Percentiles rank a stretch among this genome's conserved stretches.
These are phyloP conservation scores for Leishmania mexicana DNA, from an alignment of 208 protist genomes.

Conservation along the genomic window DNA sequence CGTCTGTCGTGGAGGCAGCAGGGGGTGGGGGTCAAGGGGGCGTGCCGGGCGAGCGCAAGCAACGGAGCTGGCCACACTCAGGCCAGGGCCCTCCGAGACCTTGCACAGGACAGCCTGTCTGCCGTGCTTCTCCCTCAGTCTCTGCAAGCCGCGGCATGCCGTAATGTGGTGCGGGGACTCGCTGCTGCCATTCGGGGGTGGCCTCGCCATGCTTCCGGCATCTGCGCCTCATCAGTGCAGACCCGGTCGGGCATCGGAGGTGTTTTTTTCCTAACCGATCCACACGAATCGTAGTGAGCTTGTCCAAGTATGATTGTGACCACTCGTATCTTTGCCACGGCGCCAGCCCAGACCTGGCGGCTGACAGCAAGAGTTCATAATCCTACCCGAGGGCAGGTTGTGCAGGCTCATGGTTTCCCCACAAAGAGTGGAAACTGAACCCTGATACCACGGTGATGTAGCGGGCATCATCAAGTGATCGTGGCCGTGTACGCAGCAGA, in stretches of 20 bases:
- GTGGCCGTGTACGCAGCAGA: not conserved
- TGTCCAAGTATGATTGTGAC: not conserved
- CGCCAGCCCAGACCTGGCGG: not conserved
- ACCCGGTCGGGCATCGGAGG: not conserved
- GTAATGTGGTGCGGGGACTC: not conserved
- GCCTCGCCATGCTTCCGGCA: too few relatives aligned
- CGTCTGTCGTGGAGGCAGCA: not conserved
- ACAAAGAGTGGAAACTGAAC: not conserved
- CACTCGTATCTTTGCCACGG: not conserved
- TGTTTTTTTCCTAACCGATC: not conserved
- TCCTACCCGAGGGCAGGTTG: not conserved
- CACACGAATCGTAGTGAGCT: not conserved
- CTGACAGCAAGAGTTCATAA: not conserved
- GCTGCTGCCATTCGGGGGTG: not conserved
- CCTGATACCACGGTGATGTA: not conserved
- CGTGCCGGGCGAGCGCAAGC: not conserved
- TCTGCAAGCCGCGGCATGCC: not conserved
- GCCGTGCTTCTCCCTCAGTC: not conserved
- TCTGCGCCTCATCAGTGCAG: too few relatives aligned
- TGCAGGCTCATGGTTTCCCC: not conserved
- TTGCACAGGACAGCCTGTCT: too few relatives aligned
- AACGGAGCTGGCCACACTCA: not conserved
- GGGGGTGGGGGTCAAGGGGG: not conserved
- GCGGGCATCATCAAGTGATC: not conserved
- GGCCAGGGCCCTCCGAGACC: not conserved